Evolutionary conservation across 2,329 filamentous ascomycete genomes (phyloP).

Genomic region (Graphilbum sp.): DNA sequence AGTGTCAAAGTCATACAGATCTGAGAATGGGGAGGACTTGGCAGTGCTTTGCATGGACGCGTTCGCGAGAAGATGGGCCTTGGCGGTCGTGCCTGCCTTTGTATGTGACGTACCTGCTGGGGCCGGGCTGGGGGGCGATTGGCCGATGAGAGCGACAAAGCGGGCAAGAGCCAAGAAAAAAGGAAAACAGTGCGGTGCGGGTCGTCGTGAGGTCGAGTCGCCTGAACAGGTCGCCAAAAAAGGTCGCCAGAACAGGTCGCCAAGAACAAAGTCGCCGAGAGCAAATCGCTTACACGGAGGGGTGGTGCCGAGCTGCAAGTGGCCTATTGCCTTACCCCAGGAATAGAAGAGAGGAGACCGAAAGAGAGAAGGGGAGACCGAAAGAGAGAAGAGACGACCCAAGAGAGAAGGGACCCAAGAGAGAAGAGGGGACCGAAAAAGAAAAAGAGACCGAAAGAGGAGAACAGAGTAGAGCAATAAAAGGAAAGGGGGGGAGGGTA

Average conservation of each 20-base stretch:
- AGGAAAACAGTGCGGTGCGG: too few species aligned
- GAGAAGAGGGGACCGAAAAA: background rate
- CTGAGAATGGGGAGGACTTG: background rate
- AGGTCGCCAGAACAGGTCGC: too few species aligned
- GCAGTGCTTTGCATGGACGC: background rate
- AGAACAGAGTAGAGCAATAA: background rate
- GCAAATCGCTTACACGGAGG: too few species aligned
- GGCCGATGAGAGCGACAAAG: too few species aligned
- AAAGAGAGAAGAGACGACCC: background rate
- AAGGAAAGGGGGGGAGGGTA: background rate
- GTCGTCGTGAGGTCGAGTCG: too few species aligned
- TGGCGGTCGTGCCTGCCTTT: constrained; percentile 1
- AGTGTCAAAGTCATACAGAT: background rate
- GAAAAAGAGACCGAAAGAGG: background rate
- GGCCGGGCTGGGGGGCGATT: too few species aligned
- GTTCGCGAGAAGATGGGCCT: constrained; percentile 3
- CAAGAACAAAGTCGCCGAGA: too few species aligned
- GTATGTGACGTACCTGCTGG: too few species aligned
- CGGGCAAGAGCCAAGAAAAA: too few species aligned
- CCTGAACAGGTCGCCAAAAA: too few species aligned
- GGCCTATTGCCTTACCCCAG: too few species aligned
- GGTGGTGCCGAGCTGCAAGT: too few species aligned
- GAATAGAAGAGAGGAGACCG: background rate
- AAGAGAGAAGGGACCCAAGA: background rate
- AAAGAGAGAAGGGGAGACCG: background rate